Percentiles rank a stretch among this genome's conserved stretches.
phyloP scores from a whole-genome alignment of 2,329 filamentous ascomycete species.

The Aspergillus pseudoviridinutans region DNA sequence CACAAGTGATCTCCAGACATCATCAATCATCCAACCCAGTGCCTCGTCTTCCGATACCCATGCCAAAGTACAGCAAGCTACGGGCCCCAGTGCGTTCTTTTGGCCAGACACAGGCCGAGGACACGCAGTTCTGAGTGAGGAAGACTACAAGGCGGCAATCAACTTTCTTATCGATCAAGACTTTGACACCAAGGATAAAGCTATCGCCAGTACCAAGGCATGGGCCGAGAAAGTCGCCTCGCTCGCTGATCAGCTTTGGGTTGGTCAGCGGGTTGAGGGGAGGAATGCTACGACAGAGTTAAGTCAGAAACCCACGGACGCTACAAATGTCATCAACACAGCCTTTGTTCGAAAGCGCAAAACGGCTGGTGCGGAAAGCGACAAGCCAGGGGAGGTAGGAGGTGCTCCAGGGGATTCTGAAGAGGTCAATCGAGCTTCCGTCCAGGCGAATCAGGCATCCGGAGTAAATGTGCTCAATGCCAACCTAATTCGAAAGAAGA shows the following conservation, averaged over 20 bases:
- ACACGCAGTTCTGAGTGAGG: slow-evolving; percentile 34
- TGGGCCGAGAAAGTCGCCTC: slow-evolving; percentile 42
- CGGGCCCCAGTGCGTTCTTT: slow-evolving; percentile 25
- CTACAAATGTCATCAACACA: slow-evolving; percentile 26
- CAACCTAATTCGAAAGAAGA: slow-evolving; percentile 38
- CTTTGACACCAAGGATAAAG: slow-evolving; percentile 37
- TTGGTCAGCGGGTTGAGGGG: slow-evolving; percentile 35
- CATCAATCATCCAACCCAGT: neutral
- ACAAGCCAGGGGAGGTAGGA: slow-evolving; percentile 4
- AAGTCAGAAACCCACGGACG: slow-evolving; percentile 5
- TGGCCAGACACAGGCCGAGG: slow-evolving; percentile 33
- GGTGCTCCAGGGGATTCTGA: slow-evolving; percentile 4
- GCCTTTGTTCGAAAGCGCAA: slow-evolving; percentile 38
- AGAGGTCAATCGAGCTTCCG: slow-evolving; percentile 2
- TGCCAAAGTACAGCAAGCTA: slow-evolving; percentile 5
- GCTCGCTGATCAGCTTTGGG: slow-evolving; percentile 33
- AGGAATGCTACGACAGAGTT: slow-evolving; percentile 16
- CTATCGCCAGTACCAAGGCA: slow-evolving; percentile 37
- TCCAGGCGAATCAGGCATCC: slow-evolving; percentile 7
- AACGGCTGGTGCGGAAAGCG: slow-evolving; percentile 20
- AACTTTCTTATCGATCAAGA: slow-evolving; percentile 41
- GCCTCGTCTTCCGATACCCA: neutral
- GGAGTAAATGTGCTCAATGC: slow-evolving; percentile 38
- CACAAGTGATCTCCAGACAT: neutral
- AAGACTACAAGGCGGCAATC: slow-evolving; percentile 39